Evolutionary conservation across 495 filamentous ascomycete species (phyloP).

Genomic region (Aspergillus ostianus): DNA sequence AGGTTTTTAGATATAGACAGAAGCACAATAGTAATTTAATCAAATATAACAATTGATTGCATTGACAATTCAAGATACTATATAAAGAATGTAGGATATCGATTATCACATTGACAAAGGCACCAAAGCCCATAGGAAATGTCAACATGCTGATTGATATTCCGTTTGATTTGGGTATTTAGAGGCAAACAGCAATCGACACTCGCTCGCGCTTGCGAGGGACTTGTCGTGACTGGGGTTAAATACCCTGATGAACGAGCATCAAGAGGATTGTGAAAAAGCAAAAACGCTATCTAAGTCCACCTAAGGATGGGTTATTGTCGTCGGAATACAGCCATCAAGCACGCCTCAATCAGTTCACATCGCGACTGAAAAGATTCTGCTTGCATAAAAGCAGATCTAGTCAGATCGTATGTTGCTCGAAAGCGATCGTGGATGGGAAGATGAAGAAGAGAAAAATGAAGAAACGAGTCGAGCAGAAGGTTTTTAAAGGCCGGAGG

Average conservation of each 20-base stretch:
- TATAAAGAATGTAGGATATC: conserved; percentile 22
- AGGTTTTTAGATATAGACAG: too few relatives aligned
- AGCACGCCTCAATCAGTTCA: too few relatives aligned
- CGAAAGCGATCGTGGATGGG: not conserved
- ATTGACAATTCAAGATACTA: not conserved
- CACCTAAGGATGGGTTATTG: too few relatives aligned
- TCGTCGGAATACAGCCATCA: too few relatives aligned
- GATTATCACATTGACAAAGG: conserved; percentile 26
- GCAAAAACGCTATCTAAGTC: not conserved
- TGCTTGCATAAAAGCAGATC: not conserved
- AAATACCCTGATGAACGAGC: conserved; percentile 20
- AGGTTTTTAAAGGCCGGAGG: not conserved
- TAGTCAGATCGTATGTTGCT: not conserved
- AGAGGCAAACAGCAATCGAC: conserved; percentile 36
- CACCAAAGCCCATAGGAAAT: conserved; percentile 8
- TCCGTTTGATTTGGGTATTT: conserved; percentile 30
- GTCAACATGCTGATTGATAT: conserved; percentile 23
- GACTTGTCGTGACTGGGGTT: conserved; percentile 34
- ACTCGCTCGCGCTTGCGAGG: conserved; percentile 26
- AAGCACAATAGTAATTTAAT: too few relatives aligned
- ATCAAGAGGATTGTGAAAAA: not conserved
- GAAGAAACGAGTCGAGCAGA: not conserved
- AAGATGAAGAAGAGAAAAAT: not conserved
- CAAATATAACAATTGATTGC: too few relatives aligned
- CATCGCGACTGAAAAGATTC: not conserved